These are phyloP conservation scores for Adiantum capillusveneris DNA, from an alignment of 75 land plant genomes.

Conservation along the genomic window DNA sequence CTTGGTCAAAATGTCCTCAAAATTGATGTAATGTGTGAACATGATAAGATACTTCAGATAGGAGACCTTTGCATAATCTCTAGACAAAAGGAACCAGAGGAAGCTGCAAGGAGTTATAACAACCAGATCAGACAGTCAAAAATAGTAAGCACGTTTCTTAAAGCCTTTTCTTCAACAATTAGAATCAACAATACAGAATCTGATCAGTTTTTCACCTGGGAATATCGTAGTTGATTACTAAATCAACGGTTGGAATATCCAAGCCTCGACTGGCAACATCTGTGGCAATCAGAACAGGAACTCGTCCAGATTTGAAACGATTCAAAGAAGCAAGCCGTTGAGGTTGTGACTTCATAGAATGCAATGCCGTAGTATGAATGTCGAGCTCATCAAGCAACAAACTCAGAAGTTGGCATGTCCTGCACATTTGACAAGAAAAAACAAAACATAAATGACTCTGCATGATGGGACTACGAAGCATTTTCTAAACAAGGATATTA, in stretches of 20 bases:
- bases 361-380: conserved; percentile 57
- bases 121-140: too few relatives aligned
- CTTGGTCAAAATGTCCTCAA: too few relatives aligned
- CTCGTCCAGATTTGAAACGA: conserved; percentile 86
- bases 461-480: too few relatives aligned
- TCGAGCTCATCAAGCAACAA: conserved; percentile 77
- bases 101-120: too few relatives aligned
- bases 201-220: conserved; percentile 57
- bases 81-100: too few relatives aligned
- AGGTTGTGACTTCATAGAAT: conserved; percentile 76
- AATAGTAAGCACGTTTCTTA: too few relatives aligned
- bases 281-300: conserved; percentile 75
- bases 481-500: too few relatives aligned
- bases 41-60: too few relatives aligned
- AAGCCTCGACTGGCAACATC: conserved; percentile 99
- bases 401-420: conserved; percentile 79
- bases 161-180: background rate
- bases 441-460: background rate
- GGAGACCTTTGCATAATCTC: too few relatives aligned
- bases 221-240: conserved; percentile 90
- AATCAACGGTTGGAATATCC: conserved; percentile 97
- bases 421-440: conserved; percentile 29
- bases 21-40: too few relatives aligned
- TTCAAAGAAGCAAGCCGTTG: conserved; percentile 71
- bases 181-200: background rate